Base-by-base conservation (phyloP, 148 eudicot species). In the Fallopia convolvulus region DNA sequence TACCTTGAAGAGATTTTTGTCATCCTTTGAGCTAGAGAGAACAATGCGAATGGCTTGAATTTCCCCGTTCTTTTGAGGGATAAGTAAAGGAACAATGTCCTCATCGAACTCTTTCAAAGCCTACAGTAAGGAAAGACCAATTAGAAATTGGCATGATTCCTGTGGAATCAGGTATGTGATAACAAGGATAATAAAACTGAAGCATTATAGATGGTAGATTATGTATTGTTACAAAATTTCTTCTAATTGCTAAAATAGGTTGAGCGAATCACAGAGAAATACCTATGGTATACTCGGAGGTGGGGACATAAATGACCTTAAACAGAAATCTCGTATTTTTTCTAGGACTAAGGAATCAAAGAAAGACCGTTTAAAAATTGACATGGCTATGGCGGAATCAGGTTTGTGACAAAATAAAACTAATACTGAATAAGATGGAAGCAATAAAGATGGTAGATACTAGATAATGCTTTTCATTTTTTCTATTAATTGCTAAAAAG, bases 21-120 rank as follows among this genome's bases (percentile, higher is more conserved):
- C 99, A 77, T 90, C 95, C 75, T 87, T 84, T 63, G 99, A 93
- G 65, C 88, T 87, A n/a, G 97, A 86, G 63, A 91, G 83, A 86
- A 96, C 91, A 82, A 84, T 80, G 70, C 88, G 92, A 86, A 96
- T 85, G 74, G 92, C 90, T 82, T 93, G 93, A 12, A 84, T 79
- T 56, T 83, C 90, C 60, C 91, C 98, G 61, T 83, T 85, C 80
- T 86, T 89, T 55, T 86, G 72, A 39, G 90, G 92, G 66, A 89
- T 68, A 66, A 83, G 72, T 80, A 96, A 48, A 77, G 95, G 98
- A 77, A 93, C 91, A 72, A 90, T 86, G 74, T 93, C 88, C 79
- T 80, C 89, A 82, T 81, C 76, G 53, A 79, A 88, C 47, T 82
- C 89, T 73, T 82, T 82, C 80, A 93, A 58, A 84, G 81, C 84